Evolutionary conservation across 495 filamentous ascomycete genomes (phyloP).

Genomic region (Trichocladium antarcticum): DNA sequence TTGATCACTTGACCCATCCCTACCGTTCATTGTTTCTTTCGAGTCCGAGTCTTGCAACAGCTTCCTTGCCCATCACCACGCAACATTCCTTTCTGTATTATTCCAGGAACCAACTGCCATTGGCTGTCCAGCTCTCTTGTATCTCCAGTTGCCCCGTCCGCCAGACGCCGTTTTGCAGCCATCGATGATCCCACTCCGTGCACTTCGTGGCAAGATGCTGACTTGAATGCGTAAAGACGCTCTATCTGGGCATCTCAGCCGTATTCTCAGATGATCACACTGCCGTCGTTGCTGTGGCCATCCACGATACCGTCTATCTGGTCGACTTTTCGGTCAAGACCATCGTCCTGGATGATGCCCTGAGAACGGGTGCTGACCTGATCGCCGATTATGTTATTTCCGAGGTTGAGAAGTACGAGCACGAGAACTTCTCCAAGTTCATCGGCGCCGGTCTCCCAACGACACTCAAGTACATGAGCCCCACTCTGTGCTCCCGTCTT

Average conservation of each 20-base stretch:
- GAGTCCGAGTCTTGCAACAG: too few relatives aligned
- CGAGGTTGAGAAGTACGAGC: slow-evolving; percentile 46
- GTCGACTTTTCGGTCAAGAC: slow-evolving; percentile 60
- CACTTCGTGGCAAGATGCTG: slow-evolving; percentile 4
- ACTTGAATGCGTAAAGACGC: slow-evolving; percentile 36
- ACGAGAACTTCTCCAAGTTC: slow-evolving; percentile 55
- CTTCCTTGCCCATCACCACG: too few relatives aligned
- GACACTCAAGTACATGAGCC: slow-evolving; percentile 41
- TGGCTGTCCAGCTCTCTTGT: too few relatives aligned
- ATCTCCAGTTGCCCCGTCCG: neutral
- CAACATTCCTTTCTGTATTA: too few relatives aligned
- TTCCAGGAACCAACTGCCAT: too few relatives aligned
- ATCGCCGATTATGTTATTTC: slow-evolving; percentile 46
- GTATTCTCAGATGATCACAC: slow-evolving; percentile 39
- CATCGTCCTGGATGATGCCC: slow-evolving; percentile 31
- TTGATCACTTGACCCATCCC: neutral
- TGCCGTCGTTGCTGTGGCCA: slow-evolving; percentile 51
- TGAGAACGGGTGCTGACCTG: slow-evolving; percentile 30
- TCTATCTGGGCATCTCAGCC: slow-evolving; percentile 54
- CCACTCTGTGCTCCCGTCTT: slow-evolving; percentile 56
- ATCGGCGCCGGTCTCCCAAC: slow-evolving; percentile 51
- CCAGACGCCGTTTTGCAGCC: too few relatives aligned
- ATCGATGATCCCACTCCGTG: too few relatives aligned
- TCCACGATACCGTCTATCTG: slow-evolving; percentile 69
- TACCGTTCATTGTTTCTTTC: neutral